A percentile compares a stretch with the other conserved stretches of the same genome.
phyloP scores from a whole-genome alignment of 208 protist species.

The Novymonas esmeraldas region DNA sequence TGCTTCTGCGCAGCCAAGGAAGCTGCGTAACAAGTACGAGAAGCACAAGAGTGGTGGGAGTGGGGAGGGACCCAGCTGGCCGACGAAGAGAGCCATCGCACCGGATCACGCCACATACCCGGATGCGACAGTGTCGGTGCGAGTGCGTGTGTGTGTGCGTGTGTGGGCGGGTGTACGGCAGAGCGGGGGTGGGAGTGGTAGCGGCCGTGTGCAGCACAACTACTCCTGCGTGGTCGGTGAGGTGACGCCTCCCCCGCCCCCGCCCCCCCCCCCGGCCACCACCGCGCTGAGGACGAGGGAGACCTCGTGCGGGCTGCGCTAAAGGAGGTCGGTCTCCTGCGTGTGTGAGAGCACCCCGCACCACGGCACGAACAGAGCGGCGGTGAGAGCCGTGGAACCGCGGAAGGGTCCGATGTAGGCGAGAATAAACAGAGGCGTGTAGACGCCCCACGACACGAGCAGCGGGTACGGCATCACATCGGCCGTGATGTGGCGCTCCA shows the following conservation, averaged over 20 bases:
- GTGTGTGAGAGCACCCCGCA: constrained; percentile 47
- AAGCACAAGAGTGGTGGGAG: too few relatives aligned
- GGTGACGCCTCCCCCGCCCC: too few relatives aligned
- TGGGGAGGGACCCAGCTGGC: too few relatives aligned
- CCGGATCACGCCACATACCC: too few relatives aligned
- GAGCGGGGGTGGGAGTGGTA: background rate
- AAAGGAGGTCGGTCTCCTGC: constrained; percentile 53
- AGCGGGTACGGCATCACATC: constrained; percentile 73
- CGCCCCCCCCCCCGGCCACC: too few relatives aligned
- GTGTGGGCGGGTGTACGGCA: background rate
- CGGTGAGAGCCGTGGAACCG: constrained; percentile 21
- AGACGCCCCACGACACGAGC: constrained; percentile 73
- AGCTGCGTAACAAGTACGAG: too few relatives aligned
- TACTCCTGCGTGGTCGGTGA: too few relatives aligned
- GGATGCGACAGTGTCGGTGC: too few relatives aligned
- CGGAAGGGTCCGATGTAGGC: constrained; percentile 43
- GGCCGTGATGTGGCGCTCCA: constrained; percentile 59
- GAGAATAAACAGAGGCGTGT: constrained; percentile 48
- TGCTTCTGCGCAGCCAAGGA: too few relatives aligned
- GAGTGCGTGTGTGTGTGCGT: background rate
- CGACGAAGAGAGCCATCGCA: too few relatives aligned
- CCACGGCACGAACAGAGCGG: constrained; percentile 58
- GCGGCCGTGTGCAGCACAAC: too few relatives aligned
- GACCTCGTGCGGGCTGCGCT: background rate
- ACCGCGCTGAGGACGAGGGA: too few relatives aligned